Conservation (phyloP, 805 yeast genomes). For the Saccharomycopsis sp. region DNA sequence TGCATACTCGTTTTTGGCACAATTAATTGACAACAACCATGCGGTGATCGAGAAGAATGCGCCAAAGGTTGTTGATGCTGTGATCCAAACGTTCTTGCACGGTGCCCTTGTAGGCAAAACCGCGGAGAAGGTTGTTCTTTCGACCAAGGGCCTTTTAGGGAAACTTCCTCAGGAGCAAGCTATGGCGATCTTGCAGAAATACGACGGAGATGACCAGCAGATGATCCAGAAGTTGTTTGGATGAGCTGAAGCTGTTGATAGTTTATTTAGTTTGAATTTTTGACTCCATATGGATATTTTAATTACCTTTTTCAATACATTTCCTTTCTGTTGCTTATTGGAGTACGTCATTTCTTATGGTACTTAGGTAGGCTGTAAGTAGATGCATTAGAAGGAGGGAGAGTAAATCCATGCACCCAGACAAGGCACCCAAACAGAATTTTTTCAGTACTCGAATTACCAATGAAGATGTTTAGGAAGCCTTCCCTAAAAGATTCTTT, state of each 20-base stretch:
- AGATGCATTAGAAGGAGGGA: no score
- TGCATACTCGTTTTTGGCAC: conserved; percentile 68
- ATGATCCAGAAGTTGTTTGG: conserved; percentile 57
- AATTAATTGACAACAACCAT: conserved; percentile 63
- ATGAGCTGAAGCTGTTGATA: conserved; percentile 15
- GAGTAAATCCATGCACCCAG: no score
- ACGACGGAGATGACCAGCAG: conserved; percentile 54
- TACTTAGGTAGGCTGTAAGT: no score
- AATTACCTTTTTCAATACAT: no score
- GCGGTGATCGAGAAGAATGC: conserved; percentile 49
- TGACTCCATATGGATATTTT: no score
- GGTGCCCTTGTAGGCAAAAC: conserved; percentile 61
- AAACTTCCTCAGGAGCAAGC: conserved; percentile 67
- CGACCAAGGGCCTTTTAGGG: conserved; percentile 58
- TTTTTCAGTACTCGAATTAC: no score
- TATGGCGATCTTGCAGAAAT: conserved; percentile 51
- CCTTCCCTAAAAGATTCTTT: no score
- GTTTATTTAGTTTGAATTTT: no score
- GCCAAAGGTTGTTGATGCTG: conserved; percentile 57
- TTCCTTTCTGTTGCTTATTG: no score
- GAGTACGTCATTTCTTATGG: no score
- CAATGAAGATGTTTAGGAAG: no score
- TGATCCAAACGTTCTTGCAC: conserved; percentile 68
- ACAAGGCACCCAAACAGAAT: no score
- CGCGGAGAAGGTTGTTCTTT: conserved; percentile 56